Evolutionary conservation across 345 rosid genomes (phyloP).

Genomic region (Hibiscus tridactylites): DNA sequence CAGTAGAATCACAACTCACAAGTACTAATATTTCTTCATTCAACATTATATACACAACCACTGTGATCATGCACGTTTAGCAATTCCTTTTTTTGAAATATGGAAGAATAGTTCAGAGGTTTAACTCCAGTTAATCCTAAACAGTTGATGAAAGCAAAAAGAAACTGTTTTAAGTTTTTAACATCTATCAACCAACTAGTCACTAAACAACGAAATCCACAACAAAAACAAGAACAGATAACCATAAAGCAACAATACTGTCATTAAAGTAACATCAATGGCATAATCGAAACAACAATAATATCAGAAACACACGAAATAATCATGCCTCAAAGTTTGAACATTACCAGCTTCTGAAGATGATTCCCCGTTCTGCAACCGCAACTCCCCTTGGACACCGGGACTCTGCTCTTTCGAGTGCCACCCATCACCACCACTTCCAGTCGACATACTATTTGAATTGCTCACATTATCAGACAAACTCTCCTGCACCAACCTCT

Average conservation of each 20-base stretch:
- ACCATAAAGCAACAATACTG: background rate
- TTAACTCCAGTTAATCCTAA: background rate
- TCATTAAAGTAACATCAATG: constrained; percentile 8
- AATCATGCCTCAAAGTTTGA: background rate
- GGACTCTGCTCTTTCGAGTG: background rate
- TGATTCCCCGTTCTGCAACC: constrained; percentile 25
- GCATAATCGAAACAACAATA: background rate
- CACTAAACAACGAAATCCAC: background rate
- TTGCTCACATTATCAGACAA: background rate
- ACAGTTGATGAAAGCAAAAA: background rate
- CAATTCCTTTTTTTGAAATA: background rate
- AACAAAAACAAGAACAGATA: background rate
- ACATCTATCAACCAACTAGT: background rate
- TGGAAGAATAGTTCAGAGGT: background rate
- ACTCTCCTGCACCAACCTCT: background rate
- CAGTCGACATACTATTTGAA: constrained; percentile 18
- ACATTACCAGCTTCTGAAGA: constrained; percentile 54
- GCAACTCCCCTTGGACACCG: background rate
- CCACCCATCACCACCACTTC: background rate
- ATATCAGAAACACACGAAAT: background rate
- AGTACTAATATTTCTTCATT: background rate
- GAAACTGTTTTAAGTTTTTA: background rate
- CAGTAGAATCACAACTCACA: background rate
- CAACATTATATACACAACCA: background rate
- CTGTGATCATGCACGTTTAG: background rate